A percentile compares a stretch with the other conserved stretches of the same genome.
phyloP scores from a whole-genome alignment of 2,329 filamentous ascomycete genomes.

The Orbilia javanica region DNA sequence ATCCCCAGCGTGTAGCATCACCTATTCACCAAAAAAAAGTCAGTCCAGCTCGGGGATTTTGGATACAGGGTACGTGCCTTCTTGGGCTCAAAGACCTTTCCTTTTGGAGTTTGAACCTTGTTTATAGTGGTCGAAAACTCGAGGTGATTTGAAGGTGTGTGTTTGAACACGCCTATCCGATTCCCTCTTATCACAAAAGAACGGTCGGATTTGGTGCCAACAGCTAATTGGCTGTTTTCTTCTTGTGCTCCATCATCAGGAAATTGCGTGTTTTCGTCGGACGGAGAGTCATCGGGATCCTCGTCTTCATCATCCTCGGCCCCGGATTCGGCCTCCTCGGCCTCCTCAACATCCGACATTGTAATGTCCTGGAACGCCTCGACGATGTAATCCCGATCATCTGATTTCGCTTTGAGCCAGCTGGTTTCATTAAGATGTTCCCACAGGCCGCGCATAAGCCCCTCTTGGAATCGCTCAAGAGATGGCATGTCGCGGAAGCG shows the following conservation, averaged over 20 bases:
- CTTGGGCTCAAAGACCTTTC: conserved; percentile 89
- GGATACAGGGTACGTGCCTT: conserved; percentile 69
- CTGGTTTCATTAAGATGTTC: conserved; percentile 94
- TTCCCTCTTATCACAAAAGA: conserved; percentile 97
- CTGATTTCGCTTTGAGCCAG: conserved; percentile 92
- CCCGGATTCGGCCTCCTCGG: conserved; percentile 65
- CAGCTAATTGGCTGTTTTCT: conserved; percentile 87
- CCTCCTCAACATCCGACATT: conserved; percentile 81
- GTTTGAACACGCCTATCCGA: conserved; percentile 99
- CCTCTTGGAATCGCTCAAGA: conserved; percentile 89
- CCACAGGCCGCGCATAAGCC: conserved; percentile 95
- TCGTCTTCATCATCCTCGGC: conserved; percentile 71
- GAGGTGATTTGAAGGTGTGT: conserved; percentile 89
- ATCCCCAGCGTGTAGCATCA: conserved; percentile 94
- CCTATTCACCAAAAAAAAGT: conserved; percentile 64
- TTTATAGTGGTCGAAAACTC: conserved; percentile 98
- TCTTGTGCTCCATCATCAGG: conserved; percentile 79
- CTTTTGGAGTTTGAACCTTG: conserved; percentile 88
- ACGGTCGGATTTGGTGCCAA: conserved; percentile 95
- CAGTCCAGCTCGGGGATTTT: background rate
- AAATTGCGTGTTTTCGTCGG: conserved; percentile 80
- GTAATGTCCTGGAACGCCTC: conserved; percentile 95
- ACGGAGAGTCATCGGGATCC: conserved; percentile 75
- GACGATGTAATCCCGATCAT: conserved; percentile 91
- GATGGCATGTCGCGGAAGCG: conserved; percentile 87